These are phyloP conservation scores for Litsea cubeba DNA, from an alignment of 164 flowering plant species.

Conservation along the genomic window DNA sequence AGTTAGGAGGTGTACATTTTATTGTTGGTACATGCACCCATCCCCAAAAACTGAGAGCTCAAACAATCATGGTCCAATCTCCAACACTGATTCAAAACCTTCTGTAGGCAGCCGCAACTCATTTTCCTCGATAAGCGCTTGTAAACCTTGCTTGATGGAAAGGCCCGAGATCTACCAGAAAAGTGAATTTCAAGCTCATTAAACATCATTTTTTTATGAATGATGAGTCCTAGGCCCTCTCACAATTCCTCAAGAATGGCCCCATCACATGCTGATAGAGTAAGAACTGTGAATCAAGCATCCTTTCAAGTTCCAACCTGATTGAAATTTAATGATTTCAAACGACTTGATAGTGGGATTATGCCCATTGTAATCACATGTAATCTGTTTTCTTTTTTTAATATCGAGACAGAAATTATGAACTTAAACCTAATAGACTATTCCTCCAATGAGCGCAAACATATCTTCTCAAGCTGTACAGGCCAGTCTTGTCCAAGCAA, in stretches of 20 bases:
- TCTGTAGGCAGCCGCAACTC: constrained; percentile 11
- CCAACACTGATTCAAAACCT: neutral
- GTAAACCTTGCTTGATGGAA: constrained; percentile 3
- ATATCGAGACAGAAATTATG: neutral
- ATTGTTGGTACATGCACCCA: constrained; percentile 15
- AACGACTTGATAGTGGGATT: neutral
- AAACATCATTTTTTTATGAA: neutral
- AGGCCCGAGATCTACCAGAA: constrained; percentile 7
- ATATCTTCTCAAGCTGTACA: constrained; percentile 57
- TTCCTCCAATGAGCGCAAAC: constrained; percentile 30
- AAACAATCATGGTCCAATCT: neutral
- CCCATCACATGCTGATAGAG: neutral
- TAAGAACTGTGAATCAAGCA: neutral
- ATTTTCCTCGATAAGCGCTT: constrained; percentile 13
- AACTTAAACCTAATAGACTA: constrained; percentile 25
- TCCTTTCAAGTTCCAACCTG: neutral
- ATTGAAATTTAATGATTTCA: neutral
- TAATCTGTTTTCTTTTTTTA: neutral
- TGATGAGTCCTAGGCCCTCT: neutral
- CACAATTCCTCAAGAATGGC: neutral
- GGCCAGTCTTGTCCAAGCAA: constrained; percentile 83
- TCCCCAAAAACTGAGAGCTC: neutral
- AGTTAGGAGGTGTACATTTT: constrained; percentile 16
- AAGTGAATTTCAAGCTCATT: constrained; percentile 9
- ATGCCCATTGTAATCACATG: neutral